Percentiles rank a stretch among this genome's conserved stretches.
Evolutionary conservation across 1,284 basidiomycete species (phyloP).

Genomic region (Fomitopsis pinicola): DNA sequence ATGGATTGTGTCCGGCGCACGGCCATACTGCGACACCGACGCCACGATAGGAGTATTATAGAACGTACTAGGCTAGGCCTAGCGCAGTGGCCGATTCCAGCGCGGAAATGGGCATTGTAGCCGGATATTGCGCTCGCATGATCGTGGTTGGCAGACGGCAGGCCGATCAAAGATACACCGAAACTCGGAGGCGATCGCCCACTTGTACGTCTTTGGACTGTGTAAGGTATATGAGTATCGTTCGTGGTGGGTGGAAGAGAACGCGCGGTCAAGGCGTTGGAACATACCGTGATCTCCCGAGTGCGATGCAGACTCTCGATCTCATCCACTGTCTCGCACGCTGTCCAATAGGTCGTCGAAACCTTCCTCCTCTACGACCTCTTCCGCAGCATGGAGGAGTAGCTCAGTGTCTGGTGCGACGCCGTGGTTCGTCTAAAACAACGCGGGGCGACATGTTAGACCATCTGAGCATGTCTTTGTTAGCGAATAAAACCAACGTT

Average conservation of each 20-base stretch:
- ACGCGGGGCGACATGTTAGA: slow-evolving; percentile 1
- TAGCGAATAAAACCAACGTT: slow-evolving; percentile 46
- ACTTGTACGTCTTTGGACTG: slow-evolving; percentile 64
- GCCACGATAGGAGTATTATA: neutral
- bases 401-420: slow-evolving; percentile 78
- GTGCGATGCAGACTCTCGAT: slow-evolving; percentile 71
- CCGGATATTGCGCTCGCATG: neutral
- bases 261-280: neutral
- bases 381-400: slow-evolving; percentile 62
- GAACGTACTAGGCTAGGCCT: neutral
- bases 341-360: slow-evolving; percentile 71
- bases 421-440: slow-evolving; percentile 60
- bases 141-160: neutral
- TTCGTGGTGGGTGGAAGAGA: neutral
- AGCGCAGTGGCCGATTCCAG: neutral
- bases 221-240: slow-evolving; percentile 3
- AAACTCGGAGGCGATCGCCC: slow-evolving; percentile 54
- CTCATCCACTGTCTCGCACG: slow-evolving; percentile 70
- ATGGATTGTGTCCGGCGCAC: neutral
- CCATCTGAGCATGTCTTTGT: neutral
- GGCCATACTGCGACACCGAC: neutral
- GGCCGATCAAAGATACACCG: slow-evolving; percentile 15
- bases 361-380: slow-evolving; percentile 65
- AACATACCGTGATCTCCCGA: slow-evolving; percentile 63
- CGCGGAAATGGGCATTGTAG: neutral